A percentile compares a stretch with the other conserved stretches of the same genome.
Conservation (phyloP, 768 basidiomycete species). For the Glaciozyma antarctica region DNA sequence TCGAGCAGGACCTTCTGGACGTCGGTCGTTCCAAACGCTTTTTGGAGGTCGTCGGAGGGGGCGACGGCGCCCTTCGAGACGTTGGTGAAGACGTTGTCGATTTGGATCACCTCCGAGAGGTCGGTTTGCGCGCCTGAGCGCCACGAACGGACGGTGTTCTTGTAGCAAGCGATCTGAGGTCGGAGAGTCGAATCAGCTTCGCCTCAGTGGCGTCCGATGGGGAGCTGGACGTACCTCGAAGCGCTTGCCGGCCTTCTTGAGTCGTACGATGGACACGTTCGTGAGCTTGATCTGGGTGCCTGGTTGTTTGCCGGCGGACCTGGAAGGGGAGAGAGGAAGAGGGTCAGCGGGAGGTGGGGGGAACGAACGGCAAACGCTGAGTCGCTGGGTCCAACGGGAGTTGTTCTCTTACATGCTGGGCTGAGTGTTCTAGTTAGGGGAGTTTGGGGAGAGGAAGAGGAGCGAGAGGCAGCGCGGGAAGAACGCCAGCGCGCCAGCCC, state of each 20-base stretch:
- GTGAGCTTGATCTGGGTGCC: constrained; percentile 59
- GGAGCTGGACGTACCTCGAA: constrained; percentile 65
- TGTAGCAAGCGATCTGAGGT: constrained; percentile 85
- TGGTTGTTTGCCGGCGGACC: constrained; percentile 34
- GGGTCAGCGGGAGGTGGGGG: neutral
- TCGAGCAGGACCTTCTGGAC: constrained; percentile 67
- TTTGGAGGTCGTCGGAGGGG: constrained; percentile 76
- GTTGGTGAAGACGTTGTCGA: constrained; percentile 89
- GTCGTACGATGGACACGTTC: constrained; percentile 88
- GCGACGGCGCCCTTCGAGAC: constrained; percentile 94
- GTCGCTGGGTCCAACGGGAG: too few species aligned
- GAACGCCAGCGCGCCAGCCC: too few species aligned
- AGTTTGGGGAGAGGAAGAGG: neutral
- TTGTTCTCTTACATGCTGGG: too few species aligned
- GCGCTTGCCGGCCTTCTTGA: constrained; percentile 94
- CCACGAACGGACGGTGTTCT: constrained; percentile 98
- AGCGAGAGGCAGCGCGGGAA: neutral
- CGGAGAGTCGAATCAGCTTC: neutral
- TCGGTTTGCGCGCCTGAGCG: constrained; percentile 89
- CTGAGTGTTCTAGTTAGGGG: too few species aligned
- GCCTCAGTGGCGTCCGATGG: neutral
- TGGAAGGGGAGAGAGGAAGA: neutral
- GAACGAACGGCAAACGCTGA: too few species aligned
- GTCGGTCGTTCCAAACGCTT: constrained; percentile 74
- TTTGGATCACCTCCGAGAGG: constrained; percentile 91